Base-by-base conservation (phyloP, 805 yeast species). In the Geotrichum ghanense region DNA sequence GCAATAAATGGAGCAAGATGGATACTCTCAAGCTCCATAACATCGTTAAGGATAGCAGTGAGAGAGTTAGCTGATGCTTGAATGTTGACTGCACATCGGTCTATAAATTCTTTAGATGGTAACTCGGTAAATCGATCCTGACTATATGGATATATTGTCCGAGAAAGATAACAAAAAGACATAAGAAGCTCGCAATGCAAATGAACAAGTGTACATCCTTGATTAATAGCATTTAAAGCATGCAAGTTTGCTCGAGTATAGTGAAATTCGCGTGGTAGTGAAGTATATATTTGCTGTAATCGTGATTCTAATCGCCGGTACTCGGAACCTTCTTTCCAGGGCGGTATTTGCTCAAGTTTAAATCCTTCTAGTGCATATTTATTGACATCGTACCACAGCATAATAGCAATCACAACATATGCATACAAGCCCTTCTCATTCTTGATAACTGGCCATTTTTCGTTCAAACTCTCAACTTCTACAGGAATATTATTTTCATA, bases 1-100 rank as follows among this genome's bases (percentile, higher is more conserved):
- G 62, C 63, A 21, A 63, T 58, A 46, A 62, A 63, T 5, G 67
- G 63, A 2, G 67, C 65, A n/a, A 54, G 46, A 1, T 62, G 63
- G 2, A 60, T 52, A 42, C 60, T 60, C 42, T 56, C 60, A 19
- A 53, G 45, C 26, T 56, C 59, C 16, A 61, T 45, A 21, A 58
- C 48, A 44, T 63, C 65, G 21, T 48, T 42, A n/a, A 61, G 47
- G 19, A 62, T 57, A 2, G 50, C 53, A 1, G 66, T 58, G 37
- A 63, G 51, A 9, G 55, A 51, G 40, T 61, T 57, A 7, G 67
- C 67, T 2, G 66, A 57, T 7, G 57, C 60, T 6, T 59, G 53
- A 21, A 63, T 51, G 31, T 57, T 55, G 43, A 52, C 49, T 4
- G 62, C 62, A 1, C 61, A 58, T 1, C 54, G 47, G 26, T 60